These are phyloP conservation scores for Mucor ambiguus DNA, from an alignment of 371 early-diverging fungal species.

Conservation along the genomic window DNA sequence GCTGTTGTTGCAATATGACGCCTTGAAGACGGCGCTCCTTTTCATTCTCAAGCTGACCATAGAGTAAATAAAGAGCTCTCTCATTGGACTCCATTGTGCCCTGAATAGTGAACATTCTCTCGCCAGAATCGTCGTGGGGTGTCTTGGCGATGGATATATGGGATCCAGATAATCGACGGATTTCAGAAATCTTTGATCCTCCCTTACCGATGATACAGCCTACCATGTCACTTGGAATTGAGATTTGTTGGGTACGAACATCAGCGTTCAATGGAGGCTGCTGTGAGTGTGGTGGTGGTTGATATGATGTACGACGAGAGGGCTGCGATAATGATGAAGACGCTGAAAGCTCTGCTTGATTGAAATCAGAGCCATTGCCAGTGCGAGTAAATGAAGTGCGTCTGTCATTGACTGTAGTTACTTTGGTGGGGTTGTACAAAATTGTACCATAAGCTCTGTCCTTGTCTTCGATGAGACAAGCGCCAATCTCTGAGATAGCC, in stretches of 20 bases:
- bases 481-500: slow-evolving; percentile 73
- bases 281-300: slow-evolving; percentile 9
- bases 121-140: slow-evolving; percentile 74
- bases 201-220: slow-evolving; percentile 94
- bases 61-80: slow-evolving; percentile 86
- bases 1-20: slow-evolving; percentile 15
- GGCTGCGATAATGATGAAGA: slow-evolving; percentile 11
- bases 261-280: background rate
- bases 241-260: slow-evolving; percentile 79
- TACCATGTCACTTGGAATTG: slow-evolving; percentile 91
- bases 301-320: slow-evolving; percentile 3
- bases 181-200: slow-evolving; percentile 92
- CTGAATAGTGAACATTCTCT: slow-evolving; percentile 89
- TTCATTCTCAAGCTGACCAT: slow-evolving; percentile 89
- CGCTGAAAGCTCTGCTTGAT: background rate
- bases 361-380: slow-evolving; percentile 52
- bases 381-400: slow-evolving; percentile 62
- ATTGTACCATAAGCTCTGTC: slow-evolving; percentile 53
- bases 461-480: slow-evolving; percentile 53
- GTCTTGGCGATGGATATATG: slow-evolving; percentile 85
- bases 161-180: slow-evolving; percentile 86
- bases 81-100: slow-evolving; percentile 87
- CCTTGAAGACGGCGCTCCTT: slow-evolving; percentile 72
- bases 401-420: slow-evolving; percentile 5
- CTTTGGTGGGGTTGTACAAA: slow-evolving; percentile 50